Percentiles rank a stretch among this genome's conserved stretches.
Evolutionary conservation across 179 eudicot genomes (phyloP).

Genomic region (Nepenthes alata): DNA sequence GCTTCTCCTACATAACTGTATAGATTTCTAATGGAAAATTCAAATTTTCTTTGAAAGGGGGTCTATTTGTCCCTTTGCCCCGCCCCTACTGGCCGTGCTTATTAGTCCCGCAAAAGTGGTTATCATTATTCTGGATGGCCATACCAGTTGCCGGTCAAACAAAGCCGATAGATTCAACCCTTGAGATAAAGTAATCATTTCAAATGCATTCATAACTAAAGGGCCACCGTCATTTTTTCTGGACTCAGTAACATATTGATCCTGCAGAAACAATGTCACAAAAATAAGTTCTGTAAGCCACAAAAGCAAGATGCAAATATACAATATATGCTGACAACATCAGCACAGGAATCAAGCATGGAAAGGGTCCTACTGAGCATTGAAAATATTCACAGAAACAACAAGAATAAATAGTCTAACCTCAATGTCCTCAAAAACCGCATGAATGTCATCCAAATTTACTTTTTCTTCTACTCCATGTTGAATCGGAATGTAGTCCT

Average conservation of each 20-base stretch:
- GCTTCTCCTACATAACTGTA: too few relatives aligned
- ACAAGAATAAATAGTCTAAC: slow-evolving; percentile 16
- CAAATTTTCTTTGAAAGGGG: too few relatives aligned
- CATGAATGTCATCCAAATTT: slow-evolving; percentile 72
- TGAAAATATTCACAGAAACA: not conserved
- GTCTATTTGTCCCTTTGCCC: too few relatives aligned
- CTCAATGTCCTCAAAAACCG: slow-evolving; percentile 91
- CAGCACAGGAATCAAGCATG: too few relatives aligned
- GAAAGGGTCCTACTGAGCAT: not conserved
- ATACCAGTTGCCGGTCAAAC: slow-evolving; percentile 92
- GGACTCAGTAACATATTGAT: slow-evolving; percentile 60
- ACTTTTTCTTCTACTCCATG: slow-evolving; percentile 56
- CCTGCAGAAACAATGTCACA: slow-evolving; percentile 35
- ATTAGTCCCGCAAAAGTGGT: too few relatives aligned
- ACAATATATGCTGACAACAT: too few relatives aligned
- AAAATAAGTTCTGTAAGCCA: not conserved
- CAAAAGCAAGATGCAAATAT: not conserved
- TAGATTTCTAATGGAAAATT: too few relatives aligned
- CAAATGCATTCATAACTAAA: slow-evolving; percentile 92
- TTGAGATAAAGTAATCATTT: slow-evolving; percentile 94
- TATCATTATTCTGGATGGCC: not conserved
- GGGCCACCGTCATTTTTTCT: slow-evolving; percentile 42
- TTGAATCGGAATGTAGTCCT: slow-evolving; percentile 45
- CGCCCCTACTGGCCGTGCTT: too few relatives aligned
- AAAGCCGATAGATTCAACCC: slow-evolving; percentile 87